Base-by-base conservation (phyloP, 495 filamentous ascomycete species). In the Aspergillus taichungensis region DNA sequence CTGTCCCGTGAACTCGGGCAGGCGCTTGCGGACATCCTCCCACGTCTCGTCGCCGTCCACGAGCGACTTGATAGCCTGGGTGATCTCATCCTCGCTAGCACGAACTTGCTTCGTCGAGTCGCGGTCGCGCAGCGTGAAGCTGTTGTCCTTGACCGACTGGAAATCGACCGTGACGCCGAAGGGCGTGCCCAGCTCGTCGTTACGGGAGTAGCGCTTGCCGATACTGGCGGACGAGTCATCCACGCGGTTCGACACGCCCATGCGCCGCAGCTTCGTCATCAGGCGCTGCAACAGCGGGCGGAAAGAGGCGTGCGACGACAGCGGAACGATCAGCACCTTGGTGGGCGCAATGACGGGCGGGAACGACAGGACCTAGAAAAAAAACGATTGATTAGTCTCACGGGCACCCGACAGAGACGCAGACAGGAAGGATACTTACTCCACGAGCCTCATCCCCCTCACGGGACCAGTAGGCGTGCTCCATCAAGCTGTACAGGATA, bases 381-480 rank as follows among this genome's bases (percentile, higher is more conserved):
- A 12, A 36, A 10, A 45, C 42, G 40, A 52, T 40, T 55, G 46
- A 14, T 31, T 18, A 13, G 18, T 11, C 5, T 37, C 13, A 31
- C 13, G 32, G n/a, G n/a, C n/a, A 11, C 13, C 12, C 31, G 3
- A 13, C 34, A 46, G 30, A 35, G 50, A 33, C 39, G 39, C 38
- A 35, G 37, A 24, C 13, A 14, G 34, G 29, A 10, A 35, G 34
- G 12, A 37, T 14, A 64, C 77, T 63, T 73, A 83, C 81, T 55
- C 78, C 79, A 53, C 83, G 76, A 13, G 77, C 77, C 44, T 76
- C 75, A 51, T 81, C 79, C 33, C 74, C 75, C 37, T 74, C 68
- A 37, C 83, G 75, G 29, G 74, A 78, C 85, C 84, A 91, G 72
- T 84, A 89, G 52, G 72, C 74, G 61, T 91, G 86, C 67, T 91